Evolutionary conservation across 352 stramenopile genomes (phyloP).

Genomic region (Pythium myriotylum): DNA sequence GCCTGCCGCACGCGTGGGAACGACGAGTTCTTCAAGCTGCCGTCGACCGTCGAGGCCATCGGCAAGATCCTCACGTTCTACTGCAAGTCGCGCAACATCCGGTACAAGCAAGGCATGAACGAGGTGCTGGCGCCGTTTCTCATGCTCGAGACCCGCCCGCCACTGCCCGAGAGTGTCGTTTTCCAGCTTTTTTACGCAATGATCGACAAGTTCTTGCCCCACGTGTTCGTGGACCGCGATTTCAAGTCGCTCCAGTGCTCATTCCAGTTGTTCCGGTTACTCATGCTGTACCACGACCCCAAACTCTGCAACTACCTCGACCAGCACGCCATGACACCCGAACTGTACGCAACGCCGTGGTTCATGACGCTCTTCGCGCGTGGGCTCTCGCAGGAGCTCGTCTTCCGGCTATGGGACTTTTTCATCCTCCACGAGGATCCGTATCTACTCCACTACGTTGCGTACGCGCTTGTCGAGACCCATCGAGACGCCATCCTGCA

Average conservation of each 20-base stretch:
- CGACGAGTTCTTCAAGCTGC: constrained; percentile 74
- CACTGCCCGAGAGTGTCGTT: constrained; percentile 63
- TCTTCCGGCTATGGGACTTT: constrained; percentile 91
- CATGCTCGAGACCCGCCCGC: constrained; percentile 49
- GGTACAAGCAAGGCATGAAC: constrained; percentile 96
- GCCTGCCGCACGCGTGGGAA: constrained; percentile 81
- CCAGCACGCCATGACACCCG: constrained; percentile 90
- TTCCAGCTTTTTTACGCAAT: constrained; percentile 91
- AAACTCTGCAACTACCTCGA: constrained; percentile 88
- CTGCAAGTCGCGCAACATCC: constrained; percentile 88
- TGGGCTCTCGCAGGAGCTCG: constrained; percentile 65
- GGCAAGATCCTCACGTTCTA: constrained; percentile 91
- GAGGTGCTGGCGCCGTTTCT: constrained; percentile 93
- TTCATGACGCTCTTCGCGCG: constrained; percentile 94
- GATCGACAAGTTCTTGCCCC: constrained; percentile 87
- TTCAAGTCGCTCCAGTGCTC: constrained; percentile 92
- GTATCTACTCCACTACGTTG: constrained; percentile 89
- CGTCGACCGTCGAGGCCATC: constrained; percentile 75
- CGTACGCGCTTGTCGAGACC: constrained; percentile 76
- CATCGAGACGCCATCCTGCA: constrained; percentile 62
- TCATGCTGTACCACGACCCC: constrained; percentile 93
- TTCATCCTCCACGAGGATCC: constrained; percentile 90
- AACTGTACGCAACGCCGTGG: constrained; percentile 94
- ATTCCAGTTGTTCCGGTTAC: constrained; percentile 89
- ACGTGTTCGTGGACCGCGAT: constrained; percentile 89